Evolutionary conservation across 208 protist genomes (phyloP).

Genomic region (Leishmania turanica): DNA sequence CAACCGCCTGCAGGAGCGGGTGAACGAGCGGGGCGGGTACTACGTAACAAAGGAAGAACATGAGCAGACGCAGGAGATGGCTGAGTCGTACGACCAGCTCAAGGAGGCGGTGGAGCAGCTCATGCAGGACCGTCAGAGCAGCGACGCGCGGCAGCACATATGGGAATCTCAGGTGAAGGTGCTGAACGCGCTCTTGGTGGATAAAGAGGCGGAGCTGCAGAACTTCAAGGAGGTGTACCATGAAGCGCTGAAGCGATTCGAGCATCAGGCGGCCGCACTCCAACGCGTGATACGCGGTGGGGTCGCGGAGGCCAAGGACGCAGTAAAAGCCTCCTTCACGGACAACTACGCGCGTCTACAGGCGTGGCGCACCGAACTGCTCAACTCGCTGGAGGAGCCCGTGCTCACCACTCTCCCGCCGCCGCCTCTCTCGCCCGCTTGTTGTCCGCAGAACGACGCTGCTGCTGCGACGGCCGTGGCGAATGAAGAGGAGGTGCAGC

Average conservation of each 20-base stretch:
- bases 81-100: conserved; percentile 58
- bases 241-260: conserved; percentile 76
- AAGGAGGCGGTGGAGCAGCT: conserved; percentile 63
- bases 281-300: conserved; percentile 63
- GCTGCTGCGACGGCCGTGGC: neutral
- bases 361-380: conserved; percentile 48
- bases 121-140: conserved; percentile 65
- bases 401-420: conserved; percentile 13
- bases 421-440: neutral
- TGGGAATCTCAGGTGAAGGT: conserved; percentile 75
- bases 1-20: conserved; percentile 88
- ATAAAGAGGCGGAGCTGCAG: conserved; percentile 77
- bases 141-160: conserved; percentile 78
- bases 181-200: conserved; percentile 59
- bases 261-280: conserved; percentile 53
- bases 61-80: conserved; percentile 59
- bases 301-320: conserved; percentile 44
- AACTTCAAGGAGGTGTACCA: conserved; percentile 74
- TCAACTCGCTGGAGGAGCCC: conserved; percentile 32
- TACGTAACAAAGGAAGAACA: conserved; percentile 85
- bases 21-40: conserved; percentile 85
- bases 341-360: conserved; percentile 44
- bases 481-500: neutral
- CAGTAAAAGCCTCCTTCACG: conserved; percentile 37
- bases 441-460: neutral